A percentile compares a stretch with the other conserved stretches of the same genome.
These are phyloP conservation scores for Hysterium pulicare DNA, from an alignment of 2,329 filamentous ascomycete species.

Conservation along the genomic window DNA sequence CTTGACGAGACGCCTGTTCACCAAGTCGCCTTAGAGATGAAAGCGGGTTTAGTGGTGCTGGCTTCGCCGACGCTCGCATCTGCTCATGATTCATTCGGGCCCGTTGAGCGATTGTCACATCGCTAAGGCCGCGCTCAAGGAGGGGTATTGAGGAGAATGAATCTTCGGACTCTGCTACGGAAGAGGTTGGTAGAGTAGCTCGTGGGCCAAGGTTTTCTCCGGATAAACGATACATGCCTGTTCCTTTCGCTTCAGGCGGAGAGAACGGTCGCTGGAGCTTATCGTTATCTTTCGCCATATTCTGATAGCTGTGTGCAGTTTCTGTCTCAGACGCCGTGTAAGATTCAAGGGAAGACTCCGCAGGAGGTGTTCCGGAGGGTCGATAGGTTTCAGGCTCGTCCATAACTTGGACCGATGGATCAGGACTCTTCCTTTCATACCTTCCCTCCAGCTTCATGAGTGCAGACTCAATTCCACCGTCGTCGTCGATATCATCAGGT, in stretches of 20 bases:
- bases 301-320: slow-evolving; percentile 10
- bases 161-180: slow-evolving; percentile 60
- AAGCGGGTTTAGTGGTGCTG: slow-evolving; percentile 28
- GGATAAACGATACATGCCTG: slow-evolving; percentile 30
- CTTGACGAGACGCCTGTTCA: slow-evolving; percentile 11
- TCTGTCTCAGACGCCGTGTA: slow-evolving; percentile 18
- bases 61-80: slow-evolving; percentile 45
- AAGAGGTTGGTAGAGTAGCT: slow-evolving; percentile 18
- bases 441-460: slow-evolving; percentile 88
- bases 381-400: slow-evolving; percentile 21
- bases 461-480: slow-evolving; percentile 90
- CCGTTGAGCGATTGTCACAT: slow-evolving; percentile 16
- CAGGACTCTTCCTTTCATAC: slow-evolving; percentile 54
- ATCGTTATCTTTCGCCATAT: slow-evolving; percentile 20
- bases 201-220: slow-evolving; percentile 27
- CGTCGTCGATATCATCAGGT: slow-evolving; percentile 71
- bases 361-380: slow-evolving; percentile 16
- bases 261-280: slow-evolving; percentile 25
- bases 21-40: slow-evolving; percentile 13
- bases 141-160: slow-evolving; percentile 77
- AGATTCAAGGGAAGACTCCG: slow-evolving; percentile 14
- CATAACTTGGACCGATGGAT: slow-evolving; percentile 17
- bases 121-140: slow-evolving; percentile 60
- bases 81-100: slow-evolving; percentile 39
- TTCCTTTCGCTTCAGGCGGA: slow-evolving; percentile 23